Evolutionary conservation across 352 stramenopile genomes (phyloP).

Genomic region (Pythium folliculosum): DNA sequence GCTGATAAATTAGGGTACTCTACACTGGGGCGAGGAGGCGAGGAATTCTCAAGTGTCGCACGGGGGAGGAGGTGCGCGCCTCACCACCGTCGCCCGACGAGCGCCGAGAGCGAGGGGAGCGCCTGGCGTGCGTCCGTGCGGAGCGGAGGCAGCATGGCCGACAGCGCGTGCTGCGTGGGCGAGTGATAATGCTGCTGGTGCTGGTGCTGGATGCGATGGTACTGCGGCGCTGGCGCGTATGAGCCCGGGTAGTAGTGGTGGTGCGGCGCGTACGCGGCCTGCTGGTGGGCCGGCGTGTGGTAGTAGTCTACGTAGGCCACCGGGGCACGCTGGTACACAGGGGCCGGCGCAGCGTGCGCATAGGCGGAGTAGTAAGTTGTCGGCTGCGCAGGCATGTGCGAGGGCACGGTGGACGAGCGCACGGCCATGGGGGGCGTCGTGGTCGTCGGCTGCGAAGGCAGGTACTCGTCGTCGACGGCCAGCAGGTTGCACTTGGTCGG

Average conservation of each 20-base stretch:
- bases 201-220: not conserved
- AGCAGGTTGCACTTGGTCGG: conserved; percentile 57
- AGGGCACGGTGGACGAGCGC: not conserved
- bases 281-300: conserved; percentile 11
- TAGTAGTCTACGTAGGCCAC: conserved; percentile 11
- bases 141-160: conserved; percentile 22
- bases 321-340: conserved; percentile 14
- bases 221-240: conserved; percentile 7
- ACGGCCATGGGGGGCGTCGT: not conserved
- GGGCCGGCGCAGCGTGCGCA: not conserved
- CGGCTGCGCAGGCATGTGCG: not conserved
- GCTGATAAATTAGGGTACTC: conserved; percentile 26
- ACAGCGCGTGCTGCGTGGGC: not conserved
- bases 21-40: not conserved
- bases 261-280: conserved; percentile 3
- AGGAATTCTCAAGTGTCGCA: not conserved
- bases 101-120: conserved; percentile 23
- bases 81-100: conserved; percentile 27
- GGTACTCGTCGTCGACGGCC: conserved; percentile 36
- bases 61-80: not conserved
- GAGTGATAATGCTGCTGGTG: not conserved
- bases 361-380: conserved; percentile 4
- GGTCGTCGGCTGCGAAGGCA: conserved; percentile 1
- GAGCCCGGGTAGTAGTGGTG: conserved; percentile 4
- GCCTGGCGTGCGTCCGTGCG: conserved; percentile 17